Base-by-base conservation (phyloP, 1,284 basidiomycete species). In the Malassezia brasiliensis region DNA sequence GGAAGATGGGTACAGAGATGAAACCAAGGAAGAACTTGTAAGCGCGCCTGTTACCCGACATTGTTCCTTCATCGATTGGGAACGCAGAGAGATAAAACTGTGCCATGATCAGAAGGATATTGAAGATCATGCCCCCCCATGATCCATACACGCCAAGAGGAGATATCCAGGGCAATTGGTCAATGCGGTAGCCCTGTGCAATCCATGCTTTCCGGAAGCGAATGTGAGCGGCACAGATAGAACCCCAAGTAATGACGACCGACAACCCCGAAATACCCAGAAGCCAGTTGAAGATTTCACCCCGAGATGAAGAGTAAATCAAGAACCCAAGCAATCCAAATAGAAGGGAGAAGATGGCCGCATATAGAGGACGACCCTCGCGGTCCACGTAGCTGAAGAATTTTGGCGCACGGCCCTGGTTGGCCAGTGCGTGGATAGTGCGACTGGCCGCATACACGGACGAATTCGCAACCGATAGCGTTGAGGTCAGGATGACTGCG, bases 191-290 rank as follows among this genome's bases (percentile, higher is more conserved):
- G 12, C 78, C 78, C 68, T 71, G 77, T 15, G 69, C 70, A 48
- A 71, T 68, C 79, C 79, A 80, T 1, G 79, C 79, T 31, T 56
- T 31, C 11, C 55, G 55, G 46, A 57, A 57, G 39, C 79, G 77
- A 47, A 78, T 77, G 66, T 74, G 66, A 10, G 62, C 61, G 11
- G 57, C 57, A 53, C 65, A 71, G 50, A 65, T 59, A 41, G 62
- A 63, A 19, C 64, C 53, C 65, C 65, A 80, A 37, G 78, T 78
- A 75, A 80, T 78, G 56, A 81, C 76, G 25, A 78, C 78, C 7
- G 77, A 77, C 4, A 81, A 76, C 68, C 79, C 79, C 28, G 77
- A 78, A 12, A 80, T 68, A 39, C 77, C 78, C n/a, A 79, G 64
- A 6, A 80, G 72, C 79, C 79, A 79, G 66, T 66, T 66, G 31